Conservation (phyloP, 2,329 filamentous ascomycete genomes). For the Penicillium sp. region DNA sequence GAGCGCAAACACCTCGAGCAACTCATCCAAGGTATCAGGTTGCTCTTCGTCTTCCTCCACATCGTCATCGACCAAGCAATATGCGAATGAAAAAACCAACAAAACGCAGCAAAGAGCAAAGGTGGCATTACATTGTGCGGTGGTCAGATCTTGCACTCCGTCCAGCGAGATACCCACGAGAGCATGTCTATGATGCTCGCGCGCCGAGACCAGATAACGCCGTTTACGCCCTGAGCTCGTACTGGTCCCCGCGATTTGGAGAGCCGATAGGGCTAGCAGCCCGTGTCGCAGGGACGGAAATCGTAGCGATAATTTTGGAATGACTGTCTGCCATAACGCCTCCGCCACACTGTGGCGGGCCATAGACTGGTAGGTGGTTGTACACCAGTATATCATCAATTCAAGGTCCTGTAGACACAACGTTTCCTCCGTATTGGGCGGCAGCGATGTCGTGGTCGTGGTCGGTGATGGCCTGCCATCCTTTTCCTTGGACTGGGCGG, state of each 20-base stretch:
- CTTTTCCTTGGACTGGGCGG: neutral
- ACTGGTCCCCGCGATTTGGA: conserved; percentile 26
- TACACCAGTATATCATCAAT: conserved; percentile 36
- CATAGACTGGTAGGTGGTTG: conserved; percentile 31
- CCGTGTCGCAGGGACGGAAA: conserved; percentile 32
- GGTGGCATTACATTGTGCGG: conserved; percentile 31
- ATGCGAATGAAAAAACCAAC: conserved; percentile 34
- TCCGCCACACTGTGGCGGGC: conserved; percentile 23
- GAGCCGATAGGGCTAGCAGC: conserved; percentile 33
- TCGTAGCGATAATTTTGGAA: conserved; percentile 29
- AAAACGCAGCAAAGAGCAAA: conserved; percentile 35
- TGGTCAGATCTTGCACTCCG: conserved; percentile 17
- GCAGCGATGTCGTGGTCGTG: neutral
- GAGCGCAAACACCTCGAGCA: conserved; percentile 28
- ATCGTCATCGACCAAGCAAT: conserved; percentile 19
- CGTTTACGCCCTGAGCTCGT: conserved; percentile 13
- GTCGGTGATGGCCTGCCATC: neutral
- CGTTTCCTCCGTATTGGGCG: conserved; percentile 10
- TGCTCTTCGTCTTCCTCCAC: conserved; percentile 6
- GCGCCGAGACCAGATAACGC: conserved; percentile 26
- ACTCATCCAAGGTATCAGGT: conserved; percentile 25
- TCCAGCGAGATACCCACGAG: conserved; percentile 22
- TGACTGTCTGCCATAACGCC: conserved; percentile 29
- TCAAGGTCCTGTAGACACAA: conserved; percentile 29
- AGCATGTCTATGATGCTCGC: conserved; percentile 26